A percentile compares a stretch with the other conserved stretches of the same genome.
These are phyloP conservation scores for Cornus florida DNA, from an alignment of 148 eudicot species.

Conservation along the genomic window DNA sequence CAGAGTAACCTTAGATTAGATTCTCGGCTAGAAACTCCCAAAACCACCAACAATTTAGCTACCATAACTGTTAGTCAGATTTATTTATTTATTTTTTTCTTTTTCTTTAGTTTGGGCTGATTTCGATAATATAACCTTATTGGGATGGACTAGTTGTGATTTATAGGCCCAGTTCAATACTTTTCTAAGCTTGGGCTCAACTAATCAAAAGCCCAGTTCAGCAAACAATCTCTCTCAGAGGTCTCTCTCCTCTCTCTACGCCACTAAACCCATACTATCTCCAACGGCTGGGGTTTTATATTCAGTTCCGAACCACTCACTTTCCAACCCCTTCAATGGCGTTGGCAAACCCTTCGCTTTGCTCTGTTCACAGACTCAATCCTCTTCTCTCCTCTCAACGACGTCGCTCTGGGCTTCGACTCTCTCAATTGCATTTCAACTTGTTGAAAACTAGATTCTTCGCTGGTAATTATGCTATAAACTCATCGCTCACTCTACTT, in stretches of 20 bases:
- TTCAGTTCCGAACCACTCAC: neutral
- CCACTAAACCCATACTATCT: conserved; percentile 1
- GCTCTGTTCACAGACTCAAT: conserved; percentile 51
- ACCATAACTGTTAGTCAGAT: no score
- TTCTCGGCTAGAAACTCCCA: neutral
- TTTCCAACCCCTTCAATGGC: conserved; percentile 42
- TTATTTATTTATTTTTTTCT: no score
- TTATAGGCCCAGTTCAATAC: no score
- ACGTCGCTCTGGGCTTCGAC: conserved; percentile 32
- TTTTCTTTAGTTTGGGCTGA: no score
- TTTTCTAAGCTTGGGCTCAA: no score
- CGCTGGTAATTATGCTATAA: conserved; percentile 30
- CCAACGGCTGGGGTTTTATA: neutral
- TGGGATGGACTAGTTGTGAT: no score
- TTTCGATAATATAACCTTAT: no score
- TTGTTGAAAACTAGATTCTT: conserved; percentile 37
- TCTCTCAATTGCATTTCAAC: conserved; percentile 25
- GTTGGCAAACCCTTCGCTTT: conserved; percentile 48
- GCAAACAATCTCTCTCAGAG: neutral
- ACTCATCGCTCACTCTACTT: neutral
- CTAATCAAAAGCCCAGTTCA: no score
- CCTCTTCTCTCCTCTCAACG: conserved; percentile 57
- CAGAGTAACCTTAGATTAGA: neutral
- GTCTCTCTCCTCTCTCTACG: neutral
- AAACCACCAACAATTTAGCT: neutral